Percentiles rank a stretch among this genome's conserved stretches.
These are phyloP conservation scores for Salix viminalis DNA, from an alignment of 345 rosid genomes.

Conservation along the genomic window DNA sequence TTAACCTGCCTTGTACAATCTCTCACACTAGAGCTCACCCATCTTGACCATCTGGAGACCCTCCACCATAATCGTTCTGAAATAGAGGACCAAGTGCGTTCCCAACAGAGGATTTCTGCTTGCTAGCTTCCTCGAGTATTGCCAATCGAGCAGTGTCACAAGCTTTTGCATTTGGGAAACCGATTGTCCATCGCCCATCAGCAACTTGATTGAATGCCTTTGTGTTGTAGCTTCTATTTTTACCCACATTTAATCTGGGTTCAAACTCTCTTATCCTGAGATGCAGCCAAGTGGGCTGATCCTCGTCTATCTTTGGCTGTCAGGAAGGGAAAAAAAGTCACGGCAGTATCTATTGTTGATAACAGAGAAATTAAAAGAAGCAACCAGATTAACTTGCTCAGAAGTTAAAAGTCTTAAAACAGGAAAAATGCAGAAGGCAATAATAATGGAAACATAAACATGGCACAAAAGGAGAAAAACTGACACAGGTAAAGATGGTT, in stretches of 20 bases:
- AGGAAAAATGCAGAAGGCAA: background rate
- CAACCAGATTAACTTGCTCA: background rate
- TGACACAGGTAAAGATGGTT: too few species aligned
- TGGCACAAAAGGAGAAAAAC: background rate
- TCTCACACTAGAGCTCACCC: slow-evolving; percentile 7
- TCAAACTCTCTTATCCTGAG: slow-evolving; percentile 54
- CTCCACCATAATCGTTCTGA: slow-evolving; percentile 18
- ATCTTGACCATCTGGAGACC: slow-evolving; percentile 18
- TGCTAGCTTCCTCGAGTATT: slow-evolving; percentile 39
- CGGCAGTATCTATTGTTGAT: background rate
- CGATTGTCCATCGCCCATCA: slow-evolving; percentile 64
- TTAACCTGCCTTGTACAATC: slow-evolving; percentile 11
- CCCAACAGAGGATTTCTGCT: slow-evolving; percentile 42
- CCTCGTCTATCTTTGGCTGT: slow-evolving; percentile 55
- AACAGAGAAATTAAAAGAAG: background rate
- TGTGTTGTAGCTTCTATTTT: slow-evolving; percentile 18
- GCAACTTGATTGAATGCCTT: slow-evolving; percentile 21
- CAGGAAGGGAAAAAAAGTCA: slow-evolving; percentile 5
- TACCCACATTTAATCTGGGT: slow-evolving; percentile 30
- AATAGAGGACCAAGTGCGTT: slow-evolving; percentile 35
- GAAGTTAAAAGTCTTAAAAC: background rate
- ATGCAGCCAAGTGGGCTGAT: slow-evolving; percentile 57
- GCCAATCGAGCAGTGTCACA: slow-evolving; percentile 42
- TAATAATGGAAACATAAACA: background rate
- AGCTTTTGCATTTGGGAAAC: slow-evolving; percentile 42